Percentiles rank a stretch among this genome's conserved stretches.
phyloP scores from a whole-genome alignment of 2,329 filamentous ascomycete genomes.

The Hypomyces perniciosus region DNA sequence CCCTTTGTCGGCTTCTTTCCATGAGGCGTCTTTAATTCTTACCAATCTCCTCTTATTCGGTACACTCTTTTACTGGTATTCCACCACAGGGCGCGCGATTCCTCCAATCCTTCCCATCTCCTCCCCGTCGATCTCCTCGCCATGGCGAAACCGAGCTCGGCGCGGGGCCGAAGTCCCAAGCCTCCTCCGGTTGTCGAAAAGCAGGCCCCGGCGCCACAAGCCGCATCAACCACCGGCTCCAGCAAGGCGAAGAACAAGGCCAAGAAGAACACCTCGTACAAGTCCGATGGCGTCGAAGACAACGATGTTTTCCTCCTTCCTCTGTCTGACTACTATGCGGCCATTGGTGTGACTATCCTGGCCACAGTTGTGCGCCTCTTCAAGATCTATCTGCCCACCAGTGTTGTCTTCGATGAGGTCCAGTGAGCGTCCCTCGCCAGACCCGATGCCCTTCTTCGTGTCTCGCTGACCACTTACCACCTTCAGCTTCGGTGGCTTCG shows the following conservation, averaged over 20 bases:
- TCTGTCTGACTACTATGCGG: conserved; percentile 72
- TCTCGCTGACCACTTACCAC: conserved; percentile 15
- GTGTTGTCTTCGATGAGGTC: conserved; percentile 98
- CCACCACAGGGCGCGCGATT: conserved; percentile 5
- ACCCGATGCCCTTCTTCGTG: neutral
- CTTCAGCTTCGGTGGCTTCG: conserved; percentile 88
- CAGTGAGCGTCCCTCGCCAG: conserved; percentile 59
- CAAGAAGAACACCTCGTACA: conserved; percentile 51
- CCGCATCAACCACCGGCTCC: conserved; percentile 6
- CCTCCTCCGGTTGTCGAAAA: conserved; percentile 22
- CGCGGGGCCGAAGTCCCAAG: conserved; percentile 32
- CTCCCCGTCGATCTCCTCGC: conserved; percentile 9
- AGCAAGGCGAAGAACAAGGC: conserved; percentile 35
- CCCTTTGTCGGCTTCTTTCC: conserved; percentile 6
- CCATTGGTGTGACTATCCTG: conserved; percentile 66
- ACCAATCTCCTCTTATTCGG: conserved; percentile 9
- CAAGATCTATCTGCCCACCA: conserved; percentile 91
- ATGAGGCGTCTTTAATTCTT: conserved; percentile 13
- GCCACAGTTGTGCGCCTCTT: conserved; percentile 80
- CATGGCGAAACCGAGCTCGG: conserved; percentile 31
- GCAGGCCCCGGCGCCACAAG: conserved; percentile 7
- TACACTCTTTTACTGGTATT: conserved; percentile 9
- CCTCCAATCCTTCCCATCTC: neutral
- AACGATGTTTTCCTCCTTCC: conserved; percentile 90
- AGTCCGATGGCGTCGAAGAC: conserved; percentile 74